Base-by-base conservation (phyloP, 257 asterid genomes). In the Penstemon newberryi region DNA sequence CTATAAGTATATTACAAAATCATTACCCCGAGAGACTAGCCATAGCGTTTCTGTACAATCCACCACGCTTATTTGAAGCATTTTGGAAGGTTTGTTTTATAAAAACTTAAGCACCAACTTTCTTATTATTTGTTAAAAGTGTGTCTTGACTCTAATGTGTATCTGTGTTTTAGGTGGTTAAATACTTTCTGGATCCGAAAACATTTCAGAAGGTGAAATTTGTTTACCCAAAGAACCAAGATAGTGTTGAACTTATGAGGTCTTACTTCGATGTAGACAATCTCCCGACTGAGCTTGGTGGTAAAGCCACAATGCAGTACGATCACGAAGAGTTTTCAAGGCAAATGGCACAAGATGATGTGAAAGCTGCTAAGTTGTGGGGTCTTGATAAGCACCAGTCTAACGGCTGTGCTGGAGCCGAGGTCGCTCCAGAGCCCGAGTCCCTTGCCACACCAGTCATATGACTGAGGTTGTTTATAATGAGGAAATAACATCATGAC, bases 191-290 rank as follows among this genome's bases (percentile, higher is more conserved):
- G 83, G 97, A 93, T 50, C 75, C 89, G 6, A 88, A 88, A 79
- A 93, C 97, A 19, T 84, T 88, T 83, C 88, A 88, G 87, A 93
- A 93, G 81, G 97, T 93, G 83, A 93, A 85, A 75, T 93, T 90
- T 54, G 99, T 93, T 56, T 87, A 90, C 80, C 92, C 92, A 7
- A 93, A 90, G 83, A 93, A 90, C 79, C 85, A 87, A 67, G 99
- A 90, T 1, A 90, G 99, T 6, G 86, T 90, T 42, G 99, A 93
- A 58, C 85, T 88, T 51, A 85, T 93, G 99, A 73, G 76, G 6
- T 77, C 95, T 15, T 90, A 72, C 67, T 93, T 93, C 43, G 97
- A 90, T 36, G 73, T 88, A 66, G 96, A 88, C 75, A 88, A 90
- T 84, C 90, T 93, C 69, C 96, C 99, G 0, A 81, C 81, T 8